Conservation (phyloP, 176 grass and related monocot species). For the Pharus latifolius region DNA sequence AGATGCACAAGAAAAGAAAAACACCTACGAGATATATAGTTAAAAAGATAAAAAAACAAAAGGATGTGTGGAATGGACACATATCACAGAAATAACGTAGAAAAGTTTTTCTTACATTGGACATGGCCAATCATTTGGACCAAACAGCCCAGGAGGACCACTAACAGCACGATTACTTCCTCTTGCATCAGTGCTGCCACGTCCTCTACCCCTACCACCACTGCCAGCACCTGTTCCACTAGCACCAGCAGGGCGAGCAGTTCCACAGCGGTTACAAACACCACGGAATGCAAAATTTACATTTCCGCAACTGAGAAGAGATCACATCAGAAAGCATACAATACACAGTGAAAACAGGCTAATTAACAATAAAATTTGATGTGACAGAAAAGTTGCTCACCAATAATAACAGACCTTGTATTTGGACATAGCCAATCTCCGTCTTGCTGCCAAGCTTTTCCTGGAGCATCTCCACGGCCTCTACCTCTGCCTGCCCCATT, state of each 20-base stretch:
- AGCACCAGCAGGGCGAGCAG: constrained; percentile 61
- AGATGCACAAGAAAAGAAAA: neutral
- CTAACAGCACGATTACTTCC: constrained; percentile 39
- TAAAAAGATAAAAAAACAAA: neutral
- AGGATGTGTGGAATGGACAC: neutral
- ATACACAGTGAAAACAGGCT: neutral
- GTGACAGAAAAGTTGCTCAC: constrained; percentile 61
- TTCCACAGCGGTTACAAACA: constrained; percentile 68
- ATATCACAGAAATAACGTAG: neutral
- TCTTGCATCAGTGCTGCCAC: constrained; percentile 16
- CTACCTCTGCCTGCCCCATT: constrained; percentile 36
- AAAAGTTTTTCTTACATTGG: constrained; percentile 60
- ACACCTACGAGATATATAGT: neutral
- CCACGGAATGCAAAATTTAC: constrained; percentile 87
- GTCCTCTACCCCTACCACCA: constrained; percentile 56
- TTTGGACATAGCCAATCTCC: constrained; percentile 98
- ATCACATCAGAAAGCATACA: constrained; percentile 21
- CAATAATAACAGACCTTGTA: constrained; percentile 98
- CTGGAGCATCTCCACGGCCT: constrained; percentile 41
- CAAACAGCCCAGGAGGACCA: constrained; percentile 90
- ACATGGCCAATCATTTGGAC: constrained; percentile 96
- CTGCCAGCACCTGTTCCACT: constrained; percentile 38
- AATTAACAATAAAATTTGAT: constrained; percentile 5
- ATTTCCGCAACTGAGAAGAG: constrained; percentile 71
- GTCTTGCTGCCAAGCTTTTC: constrained; percentile 95